These are phyloP conservation scores for Holtermannia corniformis DNA, from an alignment of 768 basidiomycete species.

Conservation along the genomic window DNA sequence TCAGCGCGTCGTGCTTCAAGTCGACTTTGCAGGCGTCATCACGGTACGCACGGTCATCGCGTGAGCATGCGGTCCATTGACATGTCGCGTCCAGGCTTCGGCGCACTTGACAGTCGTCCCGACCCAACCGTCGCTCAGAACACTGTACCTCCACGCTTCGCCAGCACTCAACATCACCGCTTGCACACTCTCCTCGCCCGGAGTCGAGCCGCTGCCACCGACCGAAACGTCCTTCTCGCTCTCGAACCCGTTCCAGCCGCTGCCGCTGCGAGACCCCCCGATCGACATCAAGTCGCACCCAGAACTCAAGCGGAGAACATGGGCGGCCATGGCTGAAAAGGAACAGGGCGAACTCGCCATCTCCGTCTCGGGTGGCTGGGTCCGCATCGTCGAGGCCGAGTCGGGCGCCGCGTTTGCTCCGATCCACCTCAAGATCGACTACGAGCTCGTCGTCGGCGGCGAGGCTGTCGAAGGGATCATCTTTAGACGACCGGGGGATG, in stretches of 20 bases:
- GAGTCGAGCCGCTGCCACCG: conserved; percentile 19
- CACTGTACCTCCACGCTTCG: conserved; percentile 63
- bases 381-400: conserved; percentile 23
- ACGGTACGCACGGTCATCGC: conserved; percentile 51
- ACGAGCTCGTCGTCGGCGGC: conserved; percentile 38
- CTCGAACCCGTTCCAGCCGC: conserved; percentile 47
- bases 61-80: conserved; percentile 8
- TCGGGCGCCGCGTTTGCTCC: conserved; percentile 49
- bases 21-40: conserved; percentile 79
- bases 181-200: conserved; percentile 29
- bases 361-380: conserved; percentile 50
- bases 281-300: conserved; percentile 80
- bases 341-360: conserved; percentile 94
- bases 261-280: conserved; percentile 53
- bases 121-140: conserved; percentile 63
- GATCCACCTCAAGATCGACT: conserved; percentile 34
- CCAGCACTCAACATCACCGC: conserved; percentile 22
- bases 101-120: conserved; percentile 87
- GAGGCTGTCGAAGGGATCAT: conserved; percentile 41
- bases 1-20: conserved; percentile 89
- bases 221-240: conserved; percentile 29
- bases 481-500: conserved; percentile 26
- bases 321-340: conserved; percentile 77
- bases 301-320: conserved; percentile 84
- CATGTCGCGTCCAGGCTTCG: conserved; percentile 68